Percentiles rank a stretch among this genome's conserved stretches.
Conservation (phyloP, 768 basidiomycete genomes). For the Termitomyces sp. region DNA sequence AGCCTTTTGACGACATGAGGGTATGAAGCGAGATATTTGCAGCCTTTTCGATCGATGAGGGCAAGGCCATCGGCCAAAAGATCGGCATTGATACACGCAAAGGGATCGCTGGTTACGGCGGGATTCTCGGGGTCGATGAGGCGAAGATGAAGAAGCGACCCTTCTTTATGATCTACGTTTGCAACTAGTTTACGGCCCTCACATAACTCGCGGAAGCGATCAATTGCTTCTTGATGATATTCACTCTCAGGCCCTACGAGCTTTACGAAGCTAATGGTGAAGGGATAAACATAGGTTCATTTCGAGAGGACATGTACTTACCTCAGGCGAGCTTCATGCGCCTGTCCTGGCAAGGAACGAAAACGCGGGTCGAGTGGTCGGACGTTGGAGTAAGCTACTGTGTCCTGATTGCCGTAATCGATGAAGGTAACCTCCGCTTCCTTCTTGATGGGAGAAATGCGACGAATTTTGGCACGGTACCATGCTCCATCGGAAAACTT, state of each 20-base stretch:
- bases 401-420: conserved; percentile 94
- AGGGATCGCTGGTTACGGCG: conserved; percentile 56
- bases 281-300: not conserved
- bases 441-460: conserved; percentile 82
- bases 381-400: conserved; percentile 73
- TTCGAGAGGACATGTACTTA: conserved; percentile 20
- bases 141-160: conserved; percentile 74
- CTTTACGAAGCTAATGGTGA: conserved; percentile 68
- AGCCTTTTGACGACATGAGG: conserved; percentile 63
- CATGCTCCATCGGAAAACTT: conserved; percentile 92
- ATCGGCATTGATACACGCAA: conserved; percentile 83
- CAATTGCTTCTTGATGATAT: conserved; percentile 79
- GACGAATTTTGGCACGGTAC: conserved; percentile 92
- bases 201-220: conserved; percentile 79
- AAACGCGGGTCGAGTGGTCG: conserved; percentile 89
- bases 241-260: conserved; percentile 79
- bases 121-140: conserved; percentile 88
- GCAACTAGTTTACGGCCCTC: conserved; percentile 96
- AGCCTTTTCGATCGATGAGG: conserved; percentile 69
- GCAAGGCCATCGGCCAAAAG: conserved; percentile 87
- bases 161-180: conserved; percentile 88
- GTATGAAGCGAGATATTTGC: conserved; percentile 68
- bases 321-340: conserved; percentile 92
- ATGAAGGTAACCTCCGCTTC: conserved; percentile 96
- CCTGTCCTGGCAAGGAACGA: conserved; percentile 86